Base-by-base conservation (phyloP, 192 early-diverging fungal genomes). In the Coemansia sp. region DNA sequence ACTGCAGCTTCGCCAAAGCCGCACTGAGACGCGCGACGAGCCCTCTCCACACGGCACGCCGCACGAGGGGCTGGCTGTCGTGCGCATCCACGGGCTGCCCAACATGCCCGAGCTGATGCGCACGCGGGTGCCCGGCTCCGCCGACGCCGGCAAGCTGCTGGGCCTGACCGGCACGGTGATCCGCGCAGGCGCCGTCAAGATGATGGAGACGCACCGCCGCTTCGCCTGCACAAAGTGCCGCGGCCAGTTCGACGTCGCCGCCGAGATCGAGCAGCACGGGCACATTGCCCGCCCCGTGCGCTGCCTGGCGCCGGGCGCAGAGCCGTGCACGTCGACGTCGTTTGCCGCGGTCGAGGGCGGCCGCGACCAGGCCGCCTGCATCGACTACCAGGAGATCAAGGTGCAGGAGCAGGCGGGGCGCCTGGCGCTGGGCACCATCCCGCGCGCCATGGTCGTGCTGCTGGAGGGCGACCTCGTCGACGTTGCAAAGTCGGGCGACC, bases 331-430 rank as follows among this genome's bases (percentile, higher is more conserved):
- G 9, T 75, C 81, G 0, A 77, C 44, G n/a, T 76, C 60, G 45
- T 88, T 88, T 49, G 57, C 73, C 4, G 44, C 64, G 1, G 55
- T 44, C 9, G 77, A 75, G 29, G 49, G 39, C 5, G 40, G 46
- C 33, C 67, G 72, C 20, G 27, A 71, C 20, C 67, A 62, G 17
- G 53, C 67, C 19, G 64, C 54, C 5, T 87, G 88, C 43, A 68
- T 74, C 2, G 88, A 90, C 47, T 90, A 87, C 52, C 88, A 90
- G 58, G 88, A 90, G 48, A 81, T 90, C 46, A 87, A 86, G 45
- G 68, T 90, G 20, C 86, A 87, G 57, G 86, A 88, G 59, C 83
- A 83, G 43, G 78, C 83, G 2, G 85, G 71, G 15, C 78, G 79
- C 38, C 56, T 87, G 53, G 70, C 70, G 0, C 56, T 89, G 40